Conservation (phyloP, 1,284 basidiomycete genomes). For the Cryptococcus maquisensis region DNA sequence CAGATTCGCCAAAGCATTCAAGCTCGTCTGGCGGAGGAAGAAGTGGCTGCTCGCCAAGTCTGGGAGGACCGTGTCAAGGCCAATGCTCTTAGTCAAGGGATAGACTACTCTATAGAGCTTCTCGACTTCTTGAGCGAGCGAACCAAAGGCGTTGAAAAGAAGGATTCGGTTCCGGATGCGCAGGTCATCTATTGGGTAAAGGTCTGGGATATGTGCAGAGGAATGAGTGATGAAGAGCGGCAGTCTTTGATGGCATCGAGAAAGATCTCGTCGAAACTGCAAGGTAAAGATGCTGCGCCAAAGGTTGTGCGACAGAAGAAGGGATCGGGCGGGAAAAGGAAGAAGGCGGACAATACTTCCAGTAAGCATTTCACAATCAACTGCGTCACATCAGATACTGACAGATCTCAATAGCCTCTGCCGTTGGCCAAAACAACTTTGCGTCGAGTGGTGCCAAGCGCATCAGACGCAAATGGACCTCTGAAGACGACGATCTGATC, state of each 20-base stretch:
- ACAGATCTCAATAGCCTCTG: not conserved
- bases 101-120: slow-evolving; percentile 20
- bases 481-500: slow-evolving; percentile 78
- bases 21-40: slow-evolving; percentile 27
- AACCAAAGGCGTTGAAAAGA: slow-evolving; percentile 9
- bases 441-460: not conserved
- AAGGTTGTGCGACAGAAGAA: not conserved
- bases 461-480: slow-evolving; percentile 65
- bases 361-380: not conserved
- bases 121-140: slow-evolving; percentile 22
- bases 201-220: slow-evolving; percentile 11
- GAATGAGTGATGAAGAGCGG: slow-evolving; percentile 6
- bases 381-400: not conserved
- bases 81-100: slow-evolving; percentile 15
- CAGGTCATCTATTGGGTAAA: slow-evolving; percentile 18
- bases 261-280: not conserved
- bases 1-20: slow-evolving; percentile 13
- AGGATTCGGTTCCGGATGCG: slow-evolving; percentile 9
- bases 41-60: slow-evolving; percentile 16
- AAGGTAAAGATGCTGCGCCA: not conserved
- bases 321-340: not conserved
- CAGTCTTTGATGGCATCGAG: slow-evolving; percentile 2
- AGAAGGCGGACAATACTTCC: not conserved
- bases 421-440: not conserved
- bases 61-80: slow-evolving; percentile 30